Conservation (phyloP, 2,329 filamentous ascomycete genomes). For the Zymoseptoria crescenta region DNA sequence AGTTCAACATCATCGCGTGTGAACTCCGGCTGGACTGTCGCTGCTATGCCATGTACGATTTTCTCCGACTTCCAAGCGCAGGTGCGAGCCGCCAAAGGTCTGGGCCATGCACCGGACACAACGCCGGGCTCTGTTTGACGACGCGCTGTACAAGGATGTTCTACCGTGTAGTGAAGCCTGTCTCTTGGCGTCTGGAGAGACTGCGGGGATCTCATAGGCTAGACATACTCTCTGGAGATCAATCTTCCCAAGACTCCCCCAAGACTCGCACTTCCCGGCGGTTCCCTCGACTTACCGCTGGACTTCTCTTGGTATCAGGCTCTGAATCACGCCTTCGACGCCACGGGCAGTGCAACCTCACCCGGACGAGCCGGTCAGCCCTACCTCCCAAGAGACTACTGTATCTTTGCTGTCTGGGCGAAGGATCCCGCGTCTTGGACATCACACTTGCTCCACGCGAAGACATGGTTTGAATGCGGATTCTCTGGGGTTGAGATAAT, state of each 20-base stretch:
- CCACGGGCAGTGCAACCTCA: neutral
- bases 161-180: neutral
- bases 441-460: neutral
- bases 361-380: neutral
- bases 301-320: neutral
- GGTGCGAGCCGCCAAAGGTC: neutral
- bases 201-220: neutral
- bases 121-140: neutral
- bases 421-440: neutral
- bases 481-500: neutral
- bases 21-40: neutral
- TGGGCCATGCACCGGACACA: neutral
- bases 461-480: neutral
- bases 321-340: neutral
- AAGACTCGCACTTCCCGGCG: neutral
- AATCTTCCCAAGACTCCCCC: neutral
- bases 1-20: no score
- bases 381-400: neutral
- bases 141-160: neutral
- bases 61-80: neutral
- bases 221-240: neutral
- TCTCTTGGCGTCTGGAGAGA: neutral
- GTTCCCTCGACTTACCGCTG: neutral
- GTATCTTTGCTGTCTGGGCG: neutral
- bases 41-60: neutral